Evolutionary conservation across 345 rosid genomes (phyloP).

Genomic region (Lenwebbia sp.): DNA sequence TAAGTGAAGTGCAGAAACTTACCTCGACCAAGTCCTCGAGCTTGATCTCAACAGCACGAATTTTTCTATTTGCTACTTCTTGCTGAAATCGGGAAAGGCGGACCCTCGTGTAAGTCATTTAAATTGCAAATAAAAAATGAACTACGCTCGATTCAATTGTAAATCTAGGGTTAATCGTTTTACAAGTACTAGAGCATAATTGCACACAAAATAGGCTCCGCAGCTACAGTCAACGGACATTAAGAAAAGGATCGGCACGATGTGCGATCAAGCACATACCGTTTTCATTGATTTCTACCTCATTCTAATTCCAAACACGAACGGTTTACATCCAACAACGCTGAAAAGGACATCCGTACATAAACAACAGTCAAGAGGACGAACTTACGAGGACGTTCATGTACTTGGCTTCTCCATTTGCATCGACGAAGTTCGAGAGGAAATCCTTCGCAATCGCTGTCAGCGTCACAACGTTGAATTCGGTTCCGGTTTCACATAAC

Average conservation of each 20-base stretch:
- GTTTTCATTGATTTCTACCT: neutral
- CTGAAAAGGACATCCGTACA: neutral
- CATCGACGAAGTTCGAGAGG: conserved; percentile 56
- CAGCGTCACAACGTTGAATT: neutral
- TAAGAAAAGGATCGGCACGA: neutral
- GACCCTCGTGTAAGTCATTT: neutral
- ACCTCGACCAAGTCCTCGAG: conserved; percentile 76
- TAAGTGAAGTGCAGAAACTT: neutral
- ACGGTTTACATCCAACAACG: neutral
- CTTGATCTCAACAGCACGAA: conserved; percentile 65
- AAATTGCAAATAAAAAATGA: neutral
- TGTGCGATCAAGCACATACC: neutral
- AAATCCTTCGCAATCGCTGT: conserved; percentile 74
- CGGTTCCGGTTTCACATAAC: neutral
- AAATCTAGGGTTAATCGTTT: neutral
- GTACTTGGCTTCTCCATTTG: conserved; percentile 69
- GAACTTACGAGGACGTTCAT: conserved; percentile 68
- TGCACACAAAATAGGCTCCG: neutral
- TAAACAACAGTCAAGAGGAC: neutral
- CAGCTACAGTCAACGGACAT: neutral
- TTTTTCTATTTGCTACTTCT: conserved; percentile 77
- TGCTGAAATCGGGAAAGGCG: conserved; percentile 35
- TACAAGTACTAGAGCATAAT: neutral
- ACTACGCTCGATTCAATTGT: neutral
- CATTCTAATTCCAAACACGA: neutral